Percentiles rank a stretch among this genome's conserved stretches.
Evolutionary conservation across 306 rosid species (phyloP).

Genomic region (Cyclanthera cordifolia): DNA sequence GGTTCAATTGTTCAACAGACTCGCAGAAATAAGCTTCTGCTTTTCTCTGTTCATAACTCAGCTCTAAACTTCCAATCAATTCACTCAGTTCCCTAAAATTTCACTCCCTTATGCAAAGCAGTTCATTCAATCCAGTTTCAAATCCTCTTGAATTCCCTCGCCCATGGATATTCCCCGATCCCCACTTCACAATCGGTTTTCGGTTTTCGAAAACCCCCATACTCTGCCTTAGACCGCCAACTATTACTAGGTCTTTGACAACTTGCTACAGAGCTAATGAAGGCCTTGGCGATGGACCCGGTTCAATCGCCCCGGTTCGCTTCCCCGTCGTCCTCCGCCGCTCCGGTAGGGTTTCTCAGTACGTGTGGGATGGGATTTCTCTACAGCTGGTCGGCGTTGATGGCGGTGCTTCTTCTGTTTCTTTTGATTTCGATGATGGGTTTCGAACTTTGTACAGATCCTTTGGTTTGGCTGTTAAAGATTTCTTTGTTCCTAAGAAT

Average conservation of each 20-base stretch:
- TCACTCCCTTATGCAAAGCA: conserved; percentile 50
- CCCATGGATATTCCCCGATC: conserved; percentile 34
- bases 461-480: conserved; percentile 28
- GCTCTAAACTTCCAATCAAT: too few relatives aligned
- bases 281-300: conserved; percentile 21
- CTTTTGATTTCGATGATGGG: conserved; percentile 27
- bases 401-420: conserved; percentile 21
- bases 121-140: conserved; percentile 28
- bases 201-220: conserved; percentile 16
- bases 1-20: neutral
- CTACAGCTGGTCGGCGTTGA: conserved; percentile 52
- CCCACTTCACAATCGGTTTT: conserved; percentile 13
- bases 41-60: too few relatives aligned
- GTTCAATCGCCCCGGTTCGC: conserved; percentile 19
- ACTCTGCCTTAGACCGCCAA: conserved; percentile 18
- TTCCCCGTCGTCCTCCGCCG: conserved; percentile 54
- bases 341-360: conserved; percentile 53
- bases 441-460: conserved; percentile 22
- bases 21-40: too few relatives aligned
- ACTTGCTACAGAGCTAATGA: conserved; percentile 44
- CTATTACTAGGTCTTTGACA: conserved; percentile 28
- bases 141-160: conserved; percentile 19
- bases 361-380: conserved; percentile 51
- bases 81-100: neutral
- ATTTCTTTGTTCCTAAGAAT: conserved; percentile 56